Evolutionary conservation across 495 filamentous ascomycete species (phyloP).

Genomic region (Cenococcum geophilum): DNA sequence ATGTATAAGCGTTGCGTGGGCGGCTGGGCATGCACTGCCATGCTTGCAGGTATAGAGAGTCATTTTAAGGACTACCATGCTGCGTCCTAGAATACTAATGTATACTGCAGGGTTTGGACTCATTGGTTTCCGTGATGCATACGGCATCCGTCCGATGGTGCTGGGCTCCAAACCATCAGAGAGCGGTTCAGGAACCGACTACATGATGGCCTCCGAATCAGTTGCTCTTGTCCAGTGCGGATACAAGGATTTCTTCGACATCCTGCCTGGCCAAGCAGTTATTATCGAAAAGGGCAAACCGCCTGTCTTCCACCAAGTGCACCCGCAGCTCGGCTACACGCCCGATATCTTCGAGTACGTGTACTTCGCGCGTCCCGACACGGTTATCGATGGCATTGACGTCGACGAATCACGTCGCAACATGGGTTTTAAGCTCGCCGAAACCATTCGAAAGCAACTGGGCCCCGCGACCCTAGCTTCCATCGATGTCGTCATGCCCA

Average conservation of each 20-base stretch:
- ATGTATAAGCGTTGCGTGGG: constrained; percentile 77
- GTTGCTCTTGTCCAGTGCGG: constrained; percentile 85
- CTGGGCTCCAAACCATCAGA: constrained; percentile 68
- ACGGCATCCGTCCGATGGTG: constrained; percentile 86
- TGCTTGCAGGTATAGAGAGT: constrained; percentile 67
- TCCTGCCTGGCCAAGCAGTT: constrained; percentile 86
- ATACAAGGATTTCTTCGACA: constrained; percentile 74
- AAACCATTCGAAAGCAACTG: constrained; percentile 66
- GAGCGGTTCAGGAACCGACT: constrained; percentile 68
- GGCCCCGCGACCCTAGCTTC: constrained; percentile 69
- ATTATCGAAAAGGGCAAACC: constrained; percentile 80
- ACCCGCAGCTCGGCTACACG: constrained; percentile 62
- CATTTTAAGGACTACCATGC: not conserved
- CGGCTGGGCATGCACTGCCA: constrained; percentile 81
- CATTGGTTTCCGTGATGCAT: constrained; percentile 79
- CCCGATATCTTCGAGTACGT: constrained; percentile 95
- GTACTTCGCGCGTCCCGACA: constrained; percentile 83
- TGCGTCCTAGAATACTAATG: constrained; percentile 9
- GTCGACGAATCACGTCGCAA: constrained; percentile 83
- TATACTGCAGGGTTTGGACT: constrained; percentile 63
- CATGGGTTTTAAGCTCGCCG: constrained; percentile 85
- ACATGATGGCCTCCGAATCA: constrained; percentile 97
- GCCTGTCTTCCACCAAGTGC: constrained; percentile 73
- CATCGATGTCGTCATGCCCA: constrained; percentile 88
- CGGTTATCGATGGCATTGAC: constrained; percentile 86